Evolutionary conservation across 1,284 basidiomycete genomes (phyloP), one percentile per base, ranked within the genome.

Genomic region (Fomitiporia mediterranea): DNA sequence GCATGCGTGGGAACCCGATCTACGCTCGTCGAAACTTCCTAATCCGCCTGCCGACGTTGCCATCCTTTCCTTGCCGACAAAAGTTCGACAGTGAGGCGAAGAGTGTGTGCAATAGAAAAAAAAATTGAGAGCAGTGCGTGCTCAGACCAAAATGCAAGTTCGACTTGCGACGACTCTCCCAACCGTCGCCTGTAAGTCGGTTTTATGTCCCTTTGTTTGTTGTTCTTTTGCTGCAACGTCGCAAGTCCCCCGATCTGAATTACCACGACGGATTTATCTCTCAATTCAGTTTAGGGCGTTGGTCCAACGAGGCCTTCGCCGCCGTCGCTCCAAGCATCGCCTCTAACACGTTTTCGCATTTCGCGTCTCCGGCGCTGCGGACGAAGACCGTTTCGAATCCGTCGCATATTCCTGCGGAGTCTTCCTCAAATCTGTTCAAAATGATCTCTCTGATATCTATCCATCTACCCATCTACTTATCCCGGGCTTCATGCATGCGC

Each of bases 271-370:
- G 30, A 46, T 15, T 46, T 46, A 46, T 28, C 23, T 17, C n/a
- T 30, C 44, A 46, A 46, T 46, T 46, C 44, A 46, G 6, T 44
- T n/a, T n/a, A 44, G 25, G 8, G 44, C 15, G 13, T 46, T 17
- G 15, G 30, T 13, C 23, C 44, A 44, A 28, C 43, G 43, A 44
- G 25, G 43, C 43, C 21, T 46, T 6, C 44, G 15, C 27, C 25
- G 44, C 44, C 25, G 13, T 46, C 25, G 43, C 43, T 44, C 43
- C 43, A 44, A 44, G 25, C 25, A 46, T 46, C 44, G 25, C 44
- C 23, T 46, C 25, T 30, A 28, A n/a, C 23, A 21, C 43, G 4
- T 44, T 40, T n/a, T 46, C 25, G 44, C 30, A 28, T 28, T 30
- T 30, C 44, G 27, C 25, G 44, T 46, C 13, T 46, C 44, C 44